Conservation (phyloP, 2,329 filamentous ascomycete species). For the Fusarium stilboides region DNA sequence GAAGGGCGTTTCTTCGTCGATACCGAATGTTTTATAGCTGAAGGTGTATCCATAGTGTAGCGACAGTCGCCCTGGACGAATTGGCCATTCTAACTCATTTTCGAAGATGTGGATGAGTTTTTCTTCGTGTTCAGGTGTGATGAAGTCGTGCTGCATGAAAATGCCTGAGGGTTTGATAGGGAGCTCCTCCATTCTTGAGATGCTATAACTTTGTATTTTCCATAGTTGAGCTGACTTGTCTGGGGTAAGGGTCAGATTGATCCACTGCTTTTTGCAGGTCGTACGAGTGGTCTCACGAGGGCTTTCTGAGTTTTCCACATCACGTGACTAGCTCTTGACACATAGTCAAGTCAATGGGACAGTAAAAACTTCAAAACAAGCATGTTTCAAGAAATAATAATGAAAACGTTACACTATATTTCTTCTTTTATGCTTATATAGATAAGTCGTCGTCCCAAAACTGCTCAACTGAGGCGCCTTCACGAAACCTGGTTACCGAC, state of each 20-base stretch:
- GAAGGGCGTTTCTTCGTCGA: constrained; percentile 65
- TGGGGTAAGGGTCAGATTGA: neutral
- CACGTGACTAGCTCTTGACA: constrained; percentile 6
- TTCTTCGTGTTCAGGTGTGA: constrained; percentile 62
- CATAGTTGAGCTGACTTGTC: neutral
- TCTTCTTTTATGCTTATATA: neutral
- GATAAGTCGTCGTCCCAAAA: constrained; percentile 2
- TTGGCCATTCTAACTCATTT: constrained; percentile 62
- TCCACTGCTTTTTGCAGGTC: neutral
- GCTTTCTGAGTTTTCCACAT: constrained; percentile 20
- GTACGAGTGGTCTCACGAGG: constrained; percentile 5
- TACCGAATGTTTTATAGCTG: constrained; percentile 71
- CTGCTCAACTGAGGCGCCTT: neutral
- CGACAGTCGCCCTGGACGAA: constrained; percentile 62
- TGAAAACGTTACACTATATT: too few species aligned
- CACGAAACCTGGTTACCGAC: constrained; percentile 2
- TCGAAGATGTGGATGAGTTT: constrained; percentile 60
- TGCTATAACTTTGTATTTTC: neutral
- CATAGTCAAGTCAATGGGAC: neutral
- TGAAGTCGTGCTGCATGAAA: constrained; percentile 63
- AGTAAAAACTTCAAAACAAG: neutral
- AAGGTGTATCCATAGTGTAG: constrained; percentile 72
- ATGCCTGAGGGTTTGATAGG: constrained; percentile 55
- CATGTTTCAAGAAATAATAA: neutral
- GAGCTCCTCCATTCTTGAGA: constrained; percentile 47